Base-by-base conservation (phyloP, 306 rosid species). In the Potentilla sterilis region DNA sequence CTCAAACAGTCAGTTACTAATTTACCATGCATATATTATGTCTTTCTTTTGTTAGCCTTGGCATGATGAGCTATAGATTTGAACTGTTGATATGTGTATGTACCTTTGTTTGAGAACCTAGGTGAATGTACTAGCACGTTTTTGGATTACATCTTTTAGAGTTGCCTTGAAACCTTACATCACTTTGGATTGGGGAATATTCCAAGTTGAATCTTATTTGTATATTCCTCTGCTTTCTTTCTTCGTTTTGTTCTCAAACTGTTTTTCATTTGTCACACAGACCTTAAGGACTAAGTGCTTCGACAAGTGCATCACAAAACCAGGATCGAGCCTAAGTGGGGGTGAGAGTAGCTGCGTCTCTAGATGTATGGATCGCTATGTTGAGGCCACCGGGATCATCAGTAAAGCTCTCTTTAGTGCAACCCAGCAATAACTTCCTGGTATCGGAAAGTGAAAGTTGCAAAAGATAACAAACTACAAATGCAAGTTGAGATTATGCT, bases 351-450 rank as follows among this genome's bases (percentile, higher is more conserved):
- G 98, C 77, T 96, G 99, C 82, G 63, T 92, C 82, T 92, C 96
- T 46, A 86, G 98, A 82, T 96, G 99, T 38, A 85, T 96, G 73
- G 99, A 96, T 72, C 97, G 99, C 86, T 96, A 90, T 72, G 86
- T 96, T 24, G 99, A 96, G 86, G 99, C 99, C 59, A 96, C 99
- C 6, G 92, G 97, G 75, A 88, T 96, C 59, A 78, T 96, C 76
- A 90, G 93, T 85, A 89, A 81, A 81, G 79, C 99, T 7, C 82
- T 96, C 42, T 86, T 92, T 77, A 84, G 89, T 24, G 85, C 85
- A 70, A 41, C 78, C 32, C 90, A 76, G 49, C 89, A 80, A 16
- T 92, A 79, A 77, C 35, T 42, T 68, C 63, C 18, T 19, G 7
- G 24, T 51, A 41, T 28, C 44, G 54, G 69, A 69, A 47, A 32